phyloP scores from a whole-genome alignment of 2,329 filamentous ascomycete genomes.

The Davidsoniella virescens region DNA sequence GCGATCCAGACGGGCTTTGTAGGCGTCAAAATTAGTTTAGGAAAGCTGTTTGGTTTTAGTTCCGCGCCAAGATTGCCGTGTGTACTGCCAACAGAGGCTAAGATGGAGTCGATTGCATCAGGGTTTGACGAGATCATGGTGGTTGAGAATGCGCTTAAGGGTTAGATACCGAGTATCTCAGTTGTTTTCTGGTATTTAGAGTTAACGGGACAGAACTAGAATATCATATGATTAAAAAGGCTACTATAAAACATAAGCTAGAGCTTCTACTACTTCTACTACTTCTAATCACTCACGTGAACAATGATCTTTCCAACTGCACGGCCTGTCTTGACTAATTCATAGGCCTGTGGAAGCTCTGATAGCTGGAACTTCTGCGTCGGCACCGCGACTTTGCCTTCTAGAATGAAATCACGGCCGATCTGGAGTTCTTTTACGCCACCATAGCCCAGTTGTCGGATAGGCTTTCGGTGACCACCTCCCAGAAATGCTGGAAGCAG shows the following conservation, averaged over 20 bases:
- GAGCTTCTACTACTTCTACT: not conserved
- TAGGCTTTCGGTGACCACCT: slow-evolving; percentile 26
- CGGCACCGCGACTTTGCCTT: slow-evolving; percentile 40
- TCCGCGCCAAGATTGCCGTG: slow-evolving; percentile 26
- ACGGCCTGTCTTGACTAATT: slow-evolving; percentile 41
- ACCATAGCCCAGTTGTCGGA: slow-evolving; percentile 24
- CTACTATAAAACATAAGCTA: not conserved
- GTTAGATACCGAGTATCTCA: too few species aligned
- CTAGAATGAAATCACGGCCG: slow-evolving; percentile 37
- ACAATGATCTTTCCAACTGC: slow-evolving; percentile 44
- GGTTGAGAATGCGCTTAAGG: slow-evolving; percentile 15
- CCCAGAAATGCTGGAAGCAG: slow-evolving; percentile 23
- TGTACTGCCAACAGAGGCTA: slow-evolving; percentile 20
- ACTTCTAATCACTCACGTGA: slow-evolving; percentile 14
- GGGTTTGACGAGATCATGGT: slow-evolving; percentile 23
- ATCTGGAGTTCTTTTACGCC: slow-evolving; percentile 30
- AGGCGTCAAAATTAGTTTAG: slow-evolving; percentile 30
- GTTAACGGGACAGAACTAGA: too few species aligned
- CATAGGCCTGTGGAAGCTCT: slow-evolving; percentile 39
- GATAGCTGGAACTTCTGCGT: slow-evolving; percentile 41
- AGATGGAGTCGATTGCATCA: slow-evolving; percentile 21
- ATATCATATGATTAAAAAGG: not conserved
- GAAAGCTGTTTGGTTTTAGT: slow-evolving; percentile 24
- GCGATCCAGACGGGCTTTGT: slow-evolving; percentile 33
- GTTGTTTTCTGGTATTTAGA: too few species aligned